Evolutionary conservation across 495 filamentous ascomycete species (phyloP), one percentile per base, ranked within the genome.

Genomic region (Aeminium ludgeri): DNA sequence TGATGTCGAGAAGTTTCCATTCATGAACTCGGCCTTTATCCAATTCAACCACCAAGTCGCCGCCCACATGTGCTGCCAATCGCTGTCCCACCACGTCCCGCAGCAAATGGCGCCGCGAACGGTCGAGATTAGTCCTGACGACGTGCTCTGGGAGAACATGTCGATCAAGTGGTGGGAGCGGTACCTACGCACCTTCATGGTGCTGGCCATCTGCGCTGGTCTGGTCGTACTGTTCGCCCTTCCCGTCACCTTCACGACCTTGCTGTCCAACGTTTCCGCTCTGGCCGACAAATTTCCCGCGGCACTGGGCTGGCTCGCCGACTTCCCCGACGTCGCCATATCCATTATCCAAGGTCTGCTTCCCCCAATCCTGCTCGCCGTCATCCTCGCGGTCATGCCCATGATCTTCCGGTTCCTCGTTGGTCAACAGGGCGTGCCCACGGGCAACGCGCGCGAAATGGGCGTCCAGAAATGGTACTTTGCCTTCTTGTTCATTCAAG

Each of bases 121-220:
- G 32, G 80, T 95, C 13, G 89, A 96, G 55, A 87, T 97, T 35
- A 84, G 82, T 20, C 89, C 89, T 0, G 76, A 82, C 41, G 86
- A 96, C 59, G 86, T 97, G 16, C 68, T 96, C 38, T 97, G 89
- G 89, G 82, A 92, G 45, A 97, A 97, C 57, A 87, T 97, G 81
- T 87, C 82, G 2, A 80, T 96, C 51, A 79, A 74, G 50, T 96
- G 91, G 89, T 96, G 83, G 82, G 76, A 85, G 50, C 74, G 77
- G 34, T 93, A 89, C 67, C 49, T 83, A 17, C 76, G 89, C 27
- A 78, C 74, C 31, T 68, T 64, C 38, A 53, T 75, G 23, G 75
- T 89, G 16, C 60, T 83, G 18, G 61, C 63, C 30, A 44, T 82
- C 20, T 82, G 69, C 11, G 57, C 62, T 38, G 85, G 64, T 13